Conservation (phyloP, 202 grass and related monocot species). For the Zizania palustris region DNA sequence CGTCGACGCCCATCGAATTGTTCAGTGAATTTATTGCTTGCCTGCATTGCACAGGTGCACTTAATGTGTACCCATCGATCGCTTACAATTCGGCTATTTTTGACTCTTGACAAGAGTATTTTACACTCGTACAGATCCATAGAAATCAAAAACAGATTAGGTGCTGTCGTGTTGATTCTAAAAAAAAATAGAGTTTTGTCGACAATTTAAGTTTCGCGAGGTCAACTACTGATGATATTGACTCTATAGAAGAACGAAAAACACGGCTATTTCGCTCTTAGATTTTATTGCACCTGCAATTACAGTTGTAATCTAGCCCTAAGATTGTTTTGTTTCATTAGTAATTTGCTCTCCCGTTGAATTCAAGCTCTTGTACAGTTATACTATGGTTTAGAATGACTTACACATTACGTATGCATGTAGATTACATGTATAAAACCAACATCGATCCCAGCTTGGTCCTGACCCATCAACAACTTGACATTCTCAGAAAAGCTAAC, state of each 20-base stretch:
- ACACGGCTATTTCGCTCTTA: not conserved
- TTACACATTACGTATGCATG: conserved; percentile 10
- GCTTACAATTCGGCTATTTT: conserved; percentile 41
- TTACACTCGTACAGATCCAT: conserved; percentile 20
- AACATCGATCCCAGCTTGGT: conserved; percentile 3
- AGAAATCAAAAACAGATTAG: conserved; percentile 11
- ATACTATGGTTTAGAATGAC: conserved; percentile 28
- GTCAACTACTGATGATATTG: no score
- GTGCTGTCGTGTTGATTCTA: no score
- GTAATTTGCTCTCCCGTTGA: not conserved
- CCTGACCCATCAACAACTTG: conserved; percentile 3
- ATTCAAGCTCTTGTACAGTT: not conserved
- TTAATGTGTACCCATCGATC: conserved; percentile 36
- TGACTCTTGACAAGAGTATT: conserved; percentile 45
- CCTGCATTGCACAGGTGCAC: conserved; percentile 9
- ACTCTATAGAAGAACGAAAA: no score
- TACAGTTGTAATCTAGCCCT: not conserved
- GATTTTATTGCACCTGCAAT: no score
- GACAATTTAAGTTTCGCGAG: no score
- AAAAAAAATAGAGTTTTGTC: no score
- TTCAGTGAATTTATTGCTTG: not conserved
- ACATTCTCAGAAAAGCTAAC: conserved; percentile 9
- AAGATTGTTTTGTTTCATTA: conserved; percentile 3
- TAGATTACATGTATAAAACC: conserved; percentile 39
- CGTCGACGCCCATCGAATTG: conserved; percentile 51